Evolutionary conservation across 345 rosid species (phyloP).

Genomic region (Boechera stricta): DNA sequence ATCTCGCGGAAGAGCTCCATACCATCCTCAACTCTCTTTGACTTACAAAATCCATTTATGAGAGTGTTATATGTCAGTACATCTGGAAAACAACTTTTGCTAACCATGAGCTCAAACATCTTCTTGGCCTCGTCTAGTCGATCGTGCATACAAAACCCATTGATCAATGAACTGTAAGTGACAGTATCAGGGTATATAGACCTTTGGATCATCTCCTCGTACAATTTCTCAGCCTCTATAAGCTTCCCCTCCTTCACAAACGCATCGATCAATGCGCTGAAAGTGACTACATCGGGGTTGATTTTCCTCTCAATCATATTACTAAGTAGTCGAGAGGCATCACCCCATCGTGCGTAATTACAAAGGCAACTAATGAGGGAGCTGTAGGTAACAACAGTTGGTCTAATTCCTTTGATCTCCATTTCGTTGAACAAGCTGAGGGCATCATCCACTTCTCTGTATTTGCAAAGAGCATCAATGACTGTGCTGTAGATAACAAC

Average conservation of each 20-base stretch:
- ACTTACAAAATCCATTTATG: not conserved
- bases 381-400: not conserved
- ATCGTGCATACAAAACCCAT: not conserved
- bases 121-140: not conserved
- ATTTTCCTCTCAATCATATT: not conserved
- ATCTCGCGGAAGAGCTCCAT: not conserved
- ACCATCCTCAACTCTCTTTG: not conserved
- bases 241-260: not conserved
- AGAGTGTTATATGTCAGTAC: not conserved
- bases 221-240: not conserved
- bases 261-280: not conserved
- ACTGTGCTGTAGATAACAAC: not conserved
- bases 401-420: not conserved
- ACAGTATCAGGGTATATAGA: not conserved
- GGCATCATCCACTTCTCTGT: slow-evolving; percentile 6
- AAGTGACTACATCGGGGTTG: not conserved
- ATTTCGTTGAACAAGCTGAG: not conserved
- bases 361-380: slow-evolving; percentile 32
- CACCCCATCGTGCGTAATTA: not conserved
- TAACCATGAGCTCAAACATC: slow-evolving; percentile 17
- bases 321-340: not conserved
- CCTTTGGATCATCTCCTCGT: not conserved
- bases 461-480: slow-evolving; percentile 9
- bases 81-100: not conserved
- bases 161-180: not conserved